Percentiles rank a stretch among this genome's conserved stretches.
Conservation (phyloP, 78 protist genomes). For the Cavenderia fasciculata region DNA sequence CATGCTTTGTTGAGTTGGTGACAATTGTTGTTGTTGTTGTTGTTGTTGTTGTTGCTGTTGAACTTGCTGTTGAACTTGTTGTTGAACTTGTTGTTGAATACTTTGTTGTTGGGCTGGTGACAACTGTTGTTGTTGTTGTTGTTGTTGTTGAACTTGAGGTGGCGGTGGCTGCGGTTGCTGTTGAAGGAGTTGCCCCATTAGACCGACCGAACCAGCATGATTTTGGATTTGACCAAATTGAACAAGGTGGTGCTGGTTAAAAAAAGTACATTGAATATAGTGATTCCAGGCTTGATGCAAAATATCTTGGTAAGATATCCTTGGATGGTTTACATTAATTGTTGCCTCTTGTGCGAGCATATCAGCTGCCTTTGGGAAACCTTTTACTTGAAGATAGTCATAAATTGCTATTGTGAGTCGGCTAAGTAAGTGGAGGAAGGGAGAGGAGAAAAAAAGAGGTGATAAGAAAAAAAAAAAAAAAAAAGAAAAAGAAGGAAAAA, state of each 20-base stretch:
- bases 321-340: neutral
- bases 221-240: neutral
- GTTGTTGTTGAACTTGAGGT: neutral
- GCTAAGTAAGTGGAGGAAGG: neutral
- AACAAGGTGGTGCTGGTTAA: neutral
- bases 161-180: conserved; percentile 12
- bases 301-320: neutral
- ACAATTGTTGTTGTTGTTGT: neutral
- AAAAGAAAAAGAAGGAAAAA: neutral
- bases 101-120: neutral
- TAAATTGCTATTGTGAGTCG: conserved; percentile 17
- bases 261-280: neutral
- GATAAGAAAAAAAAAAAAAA: no score
- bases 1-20: neutral
- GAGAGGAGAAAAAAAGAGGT: neutral
- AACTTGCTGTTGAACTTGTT: neutral
- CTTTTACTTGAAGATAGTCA: conserved; percentile 31
- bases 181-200: neutral
- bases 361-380: conserved; percentile 28
- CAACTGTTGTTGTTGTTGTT: neutral
- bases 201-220: neutral
- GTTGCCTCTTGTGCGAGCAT: conserved; percentile 13
- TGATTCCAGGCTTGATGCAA: conserved; percentile 46
- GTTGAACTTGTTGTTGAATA: neutral
- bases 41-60: neutral